phyloP scores from a whole-genome alignment of 345 rosid species.

The Salix dunnii region DNA sequence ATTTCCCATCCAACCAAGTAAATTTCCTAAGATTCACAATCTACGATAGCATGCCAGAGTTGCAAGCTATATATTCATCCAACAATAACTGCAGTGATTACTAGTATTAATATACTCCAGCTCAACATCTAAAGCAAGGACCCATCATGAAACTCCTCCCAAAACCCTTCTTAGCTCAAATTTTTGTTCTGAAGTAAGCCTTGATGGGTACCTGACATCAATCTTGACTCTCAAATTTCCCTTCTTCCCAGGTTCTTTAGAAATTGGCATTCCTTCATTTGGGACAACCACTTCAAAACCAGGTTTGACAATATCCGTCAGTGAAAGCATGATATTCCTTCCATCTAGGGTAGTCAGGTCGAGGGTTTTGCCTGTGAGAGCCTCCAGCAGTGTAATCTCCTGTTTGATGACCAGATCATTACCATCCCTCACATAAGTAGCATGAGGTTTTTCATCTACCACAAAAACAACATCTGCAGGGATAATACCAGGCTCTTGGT shows the following conservation, averaged over 20 bases:
- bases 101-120: background rate
- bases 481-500: conserved; percentile 69
- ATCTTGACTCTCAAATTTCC: conserved; percentile 82
- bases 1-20: background rate
- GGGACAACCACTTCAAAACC: conserved; percentile 72
- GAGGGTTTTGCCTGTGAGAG: conserved; percentile 76
- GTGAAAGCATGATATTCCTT: conserved; percentile 61
- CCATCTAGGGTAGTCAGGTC: conserved; percentile 67
- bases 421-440: conserved; percentile 73
- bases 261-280: conserved; percentile 91
- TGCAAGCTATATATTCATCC: conserved; percentile 28
- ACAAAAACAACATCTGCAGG: conserved; percentile 80
- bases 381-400: conserved; percentile 81
- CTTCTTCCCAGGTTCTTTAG: conserved; percentile 72
- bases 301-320: conserved; percentile 71
- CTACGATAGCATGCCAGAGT: conserved; percentile 11
- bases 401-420: conserved; percentile 67
- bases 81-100: background rate
- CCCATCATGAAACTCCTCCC: conserved; percentile 50
- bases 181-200: conserved; percentile 72
- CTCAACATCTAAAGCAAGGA: conserved; percentile 21
- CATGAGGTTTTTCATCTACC: conserved; percentile 84
- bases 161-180: conserved; percentile 73
- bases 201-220: conserved; percentile 77
- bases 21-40: conserved; percentile 26